Evolutionary conservation across 208 protist species (phyloP).

Genomic region (Leishmania guyanensis): DNA sequence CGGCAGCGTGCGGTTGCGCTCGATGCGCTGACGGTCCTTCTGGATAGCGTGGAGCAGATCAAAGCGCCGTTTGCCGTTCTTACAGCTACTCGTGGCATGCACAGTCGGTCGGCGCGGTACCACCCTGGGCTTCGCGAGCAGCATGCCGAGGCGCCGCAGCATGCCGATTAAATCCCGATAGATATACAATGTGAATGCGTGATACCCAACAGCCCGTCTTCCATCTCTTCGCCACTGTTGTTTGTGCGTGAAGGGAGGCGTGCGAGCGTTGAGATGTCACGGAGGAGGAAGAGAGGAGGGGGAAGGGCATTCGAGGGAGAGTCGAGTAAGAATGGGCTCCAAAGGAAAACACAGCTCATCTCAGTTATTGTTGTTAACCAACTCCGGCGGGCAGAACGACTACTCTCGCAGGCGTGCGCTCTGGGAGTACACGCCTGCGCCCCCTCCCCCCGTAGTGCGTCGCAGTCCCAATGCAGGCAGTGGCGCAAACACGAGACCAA

Average conservation of each 20-base stretch:
- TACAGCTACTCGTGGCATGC: constrained; percentile 51
- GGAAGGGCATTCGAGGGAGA: background rate
- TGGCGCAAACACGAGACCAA: background rate
- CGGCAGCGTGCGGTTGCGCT: constrained; percentile 38
- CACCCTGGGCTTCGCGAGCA: constrained; percentile 5
- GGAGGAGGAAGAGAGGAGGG: background rate
- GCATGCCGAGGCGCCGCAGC: constrained; percentile 2
- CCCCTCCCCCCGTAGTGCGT: background rate
- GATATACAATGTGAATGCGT: background rate
- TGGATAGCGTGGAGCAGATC: constrained; percentile 43
- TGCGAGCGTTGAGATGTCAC: background rate
- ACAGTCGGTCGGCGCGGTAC: constrained; percentile 38
- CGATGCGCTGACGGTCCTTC: constrained; percentile 52
- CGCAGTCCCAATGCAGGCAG: background rate
- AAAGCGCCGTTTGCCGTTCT: constrained; percentile 56
- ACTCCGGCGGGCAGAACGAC: background rate
- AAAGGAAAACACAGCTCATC: background rate
- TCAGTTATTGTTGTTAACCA: background rate
- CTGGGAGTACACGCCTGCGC: background rate
- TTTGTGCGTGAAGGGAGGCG: background rate
- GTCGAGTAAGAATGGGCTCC: background rate
- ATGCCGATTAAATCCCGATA: constrained; percentile 4
- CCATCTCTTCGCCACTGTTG: background rate
- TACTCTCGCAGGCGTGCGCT: background rate
- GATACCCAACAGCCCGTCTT: background rate